Base-by-base conservation (phyloP, 2,329 filamentous ascomycete species). In the Calonectria pauciramosa region DNA sequence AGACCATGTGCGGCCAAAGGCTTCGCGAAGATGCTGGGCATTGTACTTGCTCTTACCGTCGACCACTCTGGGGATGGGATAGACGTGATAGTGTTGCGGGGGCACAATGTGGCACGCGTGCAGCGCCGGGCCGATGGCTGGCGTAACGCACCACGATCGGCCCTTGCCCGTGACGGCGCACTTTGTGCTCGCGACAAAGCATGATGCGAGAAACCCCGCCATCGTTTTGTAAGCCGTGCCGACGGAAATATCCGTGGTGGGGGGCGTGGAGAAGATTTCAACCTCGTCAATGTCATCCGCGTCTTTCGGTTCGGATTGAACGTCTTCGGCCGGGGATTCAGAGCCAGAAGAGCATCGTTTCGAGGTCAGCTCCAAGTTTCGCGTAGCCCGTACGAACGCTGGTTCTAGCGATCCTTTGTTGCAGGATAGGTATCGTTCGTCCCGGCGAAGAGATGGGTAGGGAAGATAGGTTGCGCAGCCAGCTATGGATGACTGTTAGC, bases 91-190 rank as follows among this genome's bases (percentile, higher is more conserved):
- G 54, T 79, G 76, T 38, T 76, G 68, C 71, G 75, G 75, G 26
- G 76, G 76, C 14, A 79, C 64, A 56, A 79, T 73, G 32, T 79
- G 75, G 49, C 75, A 79, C 3, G 75, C 76, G 44, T 79, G 72
- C 8, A 79, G 18, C 13, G 23, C 75, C 8, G 76, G 76, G 3
- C 78, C 78, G 16, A 76, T 63, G 18, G 56, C 32, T 5, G 67
- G 71, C 13, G 36, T 32, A 10, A 49, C 20, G 36, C 70, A 75
- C 76, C 75, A 78, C 4, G 75, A 66, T 49, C 70, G 47, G 8
- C 77, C 77, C 41, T 75, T 49, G 28, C 75, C 73, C 0, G 75
- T 73, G 9, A 78, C 51, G 49, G 73, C 73, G 38, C 70, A 79
- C 16, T 30, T 47, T 18, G 23, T 60, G 13, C 72, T 64, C 23